Conservation (phyloP, 768 basidiomycete species). For the Saitozyma podzolica region DNA sequence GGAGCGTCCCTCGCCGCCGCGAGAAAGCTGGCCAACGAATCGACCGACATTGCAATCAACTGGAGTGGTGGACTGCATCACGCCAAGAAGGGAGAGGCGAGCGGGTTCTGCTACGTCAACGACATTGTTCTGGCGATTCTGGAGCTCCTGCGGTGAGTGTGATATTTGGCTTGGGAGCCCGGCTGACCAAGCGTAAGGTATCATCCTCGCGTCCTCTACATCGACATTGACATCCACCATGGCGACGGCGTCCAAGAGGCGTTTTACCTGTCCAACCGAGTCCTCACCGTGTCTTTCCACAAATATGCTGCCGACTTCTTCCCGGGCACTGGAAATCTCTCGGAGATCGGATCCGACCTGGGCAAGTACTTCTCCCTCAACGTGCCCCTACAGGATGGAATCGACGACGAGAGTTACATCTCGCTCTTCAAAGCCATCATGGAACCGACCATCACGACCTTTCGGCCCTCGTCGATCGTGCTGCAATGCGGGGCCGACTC, state of each 20-base stretch:
- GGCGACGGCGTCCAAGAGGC: conserved; percentile 98
- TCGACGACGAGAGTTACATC: conserved; percentile 96
- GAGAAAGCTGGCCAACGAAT: conserved; percentile 75
- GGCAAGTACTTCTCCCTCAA: conserved; percentile 96
- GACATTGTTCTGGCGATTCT: conserved; percentile 93
- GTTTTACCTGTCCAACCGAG: conserved; percentile 96
- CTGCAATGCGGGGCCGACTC: conserved; percentile 97
- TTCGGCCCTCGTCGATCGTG: conserved; percentile 85
- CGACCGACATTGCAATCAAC: conserved; percentile 95
- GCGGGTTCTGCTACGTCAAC: conserved; percentile 98
- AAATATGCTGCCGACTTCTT: conserved; percentile 99
- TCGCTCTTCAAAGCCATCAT: conserved; percentile 94
- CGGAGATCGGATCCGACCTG: conserved; percentile 74
- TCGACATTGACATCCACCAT: conserved; percentile 99
- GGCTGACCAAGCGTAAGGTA: conserved; percentile 59
- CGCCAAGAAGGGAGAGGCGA: conserved; percentile 95
- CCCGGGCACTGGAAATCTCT: conserved; percentile 92
- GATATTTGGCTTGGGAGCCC: not conserved
- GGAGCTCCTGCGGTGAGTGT: conserved; percentile 74
- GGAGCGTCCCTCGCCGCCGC: conserved; percentile 90
- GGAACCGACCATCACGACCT: conserved; percentile 85
- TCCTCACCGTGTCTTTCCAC: conserved; percentile 98
- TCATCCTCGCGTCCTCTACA: conserved; percentile 91
- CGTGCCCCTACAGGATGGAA: conserved; percentile 90
- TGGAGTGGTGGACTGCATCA: conserved; percentile 99